phyloP scores from a whole-genome alignment of 2,329 filamentous ascomycete genomes.

The Fusarium longipes region DNA sequence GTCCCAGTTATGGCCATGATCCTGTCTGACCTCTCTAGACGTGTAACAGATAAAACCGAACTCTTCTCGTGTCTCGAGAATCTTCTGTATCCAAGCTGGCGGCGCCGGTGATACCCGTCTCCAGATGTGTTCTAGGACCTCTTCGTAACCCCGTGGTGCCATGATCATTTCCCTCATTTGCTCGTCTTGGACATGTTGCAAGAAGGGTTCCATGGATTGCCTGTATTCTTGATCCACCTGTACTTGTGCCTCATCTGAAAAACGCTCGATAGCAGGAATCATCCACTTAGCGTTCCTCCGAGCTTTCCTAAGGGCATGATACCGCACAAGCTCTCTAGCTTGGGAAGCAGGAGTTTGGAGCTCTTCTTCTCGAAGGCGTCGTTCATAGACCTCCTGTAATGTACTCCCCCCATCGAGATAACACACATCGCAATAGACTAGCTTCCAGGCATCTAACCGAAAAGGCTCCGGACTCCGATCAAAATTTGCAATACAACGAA shows the following conservation, averaged over 20 bases:
- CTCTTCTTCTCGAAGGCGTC: slow-evolving; percentile 24
- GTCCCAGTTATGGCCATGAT: slow-evolving; percentile 14
- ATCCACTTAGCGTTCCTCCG: slow-evolving; percentile 34
- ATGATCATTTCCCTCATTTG: neutral
- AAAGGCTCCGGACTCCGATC: neutral
- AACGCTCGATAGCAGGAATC: slow-evolving; percentile 21
- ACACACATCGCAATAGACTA: slow-evolving; percentile 26
- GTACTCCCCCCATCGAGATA: slow-evolving; percentile 9
- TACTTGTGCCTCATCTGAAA: slow-evolving; percentile 2
- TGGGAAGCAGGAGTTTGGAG: slow-evolving; percentile 15
- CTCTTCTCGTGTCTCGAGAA: slow-evolving; percentile 15
- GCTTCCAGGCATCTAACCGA: slow-evolving; percentile 23
- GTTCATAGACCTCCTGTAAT: slow-evolving; percentile 15
- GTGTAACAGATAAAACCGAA: slow-evolving; percentile 36
- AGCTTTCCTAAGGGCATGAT: neutral
- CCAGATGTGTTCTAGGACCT: slow-evolving; percentile 11
- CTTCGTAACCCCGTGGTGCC: neutral
- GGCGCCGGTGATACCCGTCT: slow-evolving; percentile 28
- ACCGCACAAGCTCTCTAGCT: slow-evolving; percentile 25
- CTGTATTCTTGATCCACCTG: slow-evolving; percentile 5
- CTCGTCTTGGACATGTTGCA: neutral
- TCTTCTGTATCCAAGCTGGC: slow-evolving; percentile 25
- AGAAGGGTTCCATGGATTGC: neutral
- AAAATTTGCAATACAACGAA: neutral
- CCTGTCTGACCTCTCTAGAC: slow-evolving; percentile 13